Base-by-base conservation (phyloP, 2,329 filamentous ascomycete genomes). In the Epichloe sibirici region DNA sequence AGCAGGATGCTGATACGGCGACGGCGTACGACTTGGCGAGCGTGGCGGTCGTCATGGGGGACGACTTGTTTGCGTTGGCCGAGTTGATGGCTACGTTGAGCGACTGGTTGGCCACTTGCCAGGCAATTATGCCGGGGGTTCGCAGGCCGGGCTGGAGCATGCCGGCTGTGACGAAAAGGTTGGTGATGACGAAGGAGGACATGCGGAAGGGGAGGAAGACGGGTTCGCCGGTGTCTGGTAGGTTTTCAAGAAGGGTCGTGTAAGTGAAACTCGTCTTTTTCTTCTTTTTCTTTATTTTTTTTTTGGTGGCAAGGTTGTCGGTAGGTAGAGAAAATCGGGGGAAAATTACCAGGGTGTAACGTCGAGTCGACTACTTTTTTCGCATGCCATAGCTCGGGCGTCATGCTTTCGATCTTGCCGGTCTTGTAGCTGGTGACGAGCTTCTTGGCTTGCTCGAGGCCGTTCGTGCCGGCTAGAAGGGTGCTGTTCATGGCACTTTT, bases 311-410 rank as follows among this genome's bases (percentile, higher is more conserved):
- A 7, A 45, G 45, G 9, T 31, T 11, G 9, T 31, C 31, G 31
- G 31, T 2, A 40, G n/a, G 17, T 38, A 21, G n/a, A 23, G 35
- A 39, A 28, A 15, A 9, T 21, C 3, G 17, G 12, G 11, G 3
- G 12, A 15, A 21, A 35, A 8, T 11, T 81, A 94, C 90, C 90
- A 59, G 93, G 93, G 68, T 98, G 93, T 58, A 98, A 72, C 13
- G 93, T 98, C 56, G 93, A 91, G 70, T 98, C 93, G 53, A 97
- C 88, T 59, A 95, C 83, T 77, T 96, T 96, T 79, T 98, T 98
- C 45, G 93, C 93, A 57, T 80, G 75, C 93, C 93, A 98, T 61
- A 98, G 73, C 62, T 95, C 88, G 2, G 88, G 85, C 17, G 85
- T 95, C 89, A 97, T 95, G 51, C 81, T 72, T 60, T 77, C 72